A percentile compares a stretch with the other conserved stretches of the same genome.
phyloP scores from a whole-genome alignment of 345 rosid genomes.

The Pistacia vera region DNA sequence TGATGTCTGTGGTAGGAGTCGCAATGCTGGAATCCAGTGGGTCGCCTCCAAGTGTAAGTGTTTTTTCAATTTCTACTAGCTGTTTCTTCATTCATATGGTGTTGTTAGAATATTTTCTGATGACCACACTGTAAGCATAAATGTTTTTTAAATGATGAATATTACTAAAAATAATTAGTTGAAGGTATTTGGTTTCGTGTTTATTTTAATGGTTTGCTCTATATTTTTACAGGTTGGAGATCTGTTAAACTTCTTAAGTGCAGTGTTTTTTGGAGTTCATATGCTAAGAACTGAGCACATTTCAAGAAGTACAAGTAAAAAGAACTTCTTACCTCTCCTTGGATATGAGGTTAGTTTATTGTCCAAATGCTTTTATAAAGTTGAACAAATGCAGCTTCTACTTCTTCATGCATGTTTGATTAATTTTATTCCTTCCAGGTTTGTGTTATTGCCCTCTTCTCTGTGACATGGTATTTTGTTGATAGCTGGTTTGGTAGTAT shows the following conservation, averaged over 20 bases:
- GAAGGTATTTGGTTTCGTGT: neutral
- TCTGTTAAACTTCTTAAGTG: constrained; percentile 62
- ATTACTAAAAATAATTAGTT: neutral
- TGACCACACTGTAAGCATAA: neutral
- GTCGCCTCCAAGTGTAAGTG: constrained; percentile 56
- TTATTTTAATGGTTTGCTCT: neutral
- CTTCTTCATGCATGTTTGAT: constrained; percentile 15
- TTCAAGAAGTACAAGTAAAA: constrained; percentile 48
- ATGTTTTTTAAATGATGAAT: neutral
- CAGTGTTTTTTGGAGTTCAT: constrained; percentile 68
- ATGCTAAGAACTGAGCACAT: constrained; percentile 64
- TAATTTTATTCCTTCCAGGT: constrained; percentile 32
- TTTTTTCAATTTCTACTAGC: neutral
- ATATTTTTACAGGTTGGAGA: constrained; percentile 53
- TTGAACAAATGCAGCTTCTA: constrained; percentile 5
- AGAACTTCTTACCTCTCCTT: constrained; percentile 52
- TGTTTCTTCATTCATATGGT: neutral
- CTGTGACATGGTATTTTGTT: constrained; percentile 49
- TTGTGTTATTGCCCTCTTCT: constrained; percentile 48
- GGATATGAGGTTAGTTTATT: constrained; percentile 50
- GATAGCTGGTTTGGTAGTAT: constrained; percentile 37
- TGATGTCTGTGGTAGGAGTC: constrained; percentile 59
- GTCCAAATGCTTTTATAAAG: neutral
- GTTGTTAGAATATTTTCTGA: neutral
- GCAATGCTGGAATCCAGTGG: constrained; percentile 68